Percentiles rank a stretch among this genome's conserved stretches.
Conservation (phyloP, 257 asterid genomes). For the Verbascum thapsus region DNA sequence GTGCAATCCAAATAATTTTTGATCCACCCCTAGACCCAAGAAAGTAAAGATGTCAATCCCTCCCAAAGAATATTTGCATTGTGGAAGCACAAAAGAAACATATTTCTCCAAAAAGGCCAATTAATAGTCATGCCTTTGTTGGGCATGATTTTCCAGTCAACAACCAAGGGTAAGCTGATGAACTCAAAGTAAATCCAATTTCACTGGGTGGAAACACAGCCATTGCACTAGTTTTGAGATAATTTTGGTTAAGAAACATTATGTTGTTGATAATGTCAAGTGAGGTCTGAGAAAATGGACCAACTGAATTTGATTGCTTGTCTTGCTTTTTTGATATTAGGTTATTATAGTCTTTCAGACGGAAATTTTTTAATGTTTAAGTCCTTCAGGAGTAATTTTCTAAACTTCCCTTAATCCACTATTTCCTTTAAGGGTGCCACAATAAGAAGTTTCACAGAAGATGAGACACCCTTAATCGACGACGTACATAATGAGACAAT, state of each 20-base stretch:
- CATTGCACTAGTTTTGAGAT: background rate
- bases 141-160: background rate
- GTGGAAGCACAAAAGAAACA: slow-evolving; percentile 2
- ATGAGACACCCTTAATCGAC: background rate
- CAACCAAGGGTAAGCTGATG: no score
- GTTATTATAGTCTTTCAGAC: background rate
- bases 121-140: background rate
- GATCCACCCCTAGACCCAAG: slow-evolving; percentile 74
- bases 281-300: slow-evolving; percentile 5
- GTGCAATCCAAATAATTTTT: slow-evolving; percentile 93
- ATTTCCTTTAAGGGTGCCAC: slow-evolving; percentile 10
- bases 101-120: background rate
- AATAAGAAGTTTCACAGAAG: background rate
- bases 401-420: background rate
- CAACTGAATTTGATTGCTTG: background rate
- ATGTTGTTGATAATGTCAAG: background rate
- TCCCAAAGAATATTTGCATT: background rate
- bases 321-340: slow-evolving; percentile 6
- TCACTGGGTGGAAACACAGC: background rate
- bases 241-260: slow-evolving; percentile 11
- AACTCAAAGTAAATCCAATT: background rate
- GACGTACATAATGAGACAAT: background rate
- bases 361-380: background rate
- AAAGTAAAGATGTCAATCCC: slow-evolving; percentile 9
- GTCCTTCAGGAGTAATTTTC: background rate